Evolutionary conservation across 2,329 filamentous ascomycete genomes (phyloP).

Genomic region (Calonectria henricotiae): DNA sequence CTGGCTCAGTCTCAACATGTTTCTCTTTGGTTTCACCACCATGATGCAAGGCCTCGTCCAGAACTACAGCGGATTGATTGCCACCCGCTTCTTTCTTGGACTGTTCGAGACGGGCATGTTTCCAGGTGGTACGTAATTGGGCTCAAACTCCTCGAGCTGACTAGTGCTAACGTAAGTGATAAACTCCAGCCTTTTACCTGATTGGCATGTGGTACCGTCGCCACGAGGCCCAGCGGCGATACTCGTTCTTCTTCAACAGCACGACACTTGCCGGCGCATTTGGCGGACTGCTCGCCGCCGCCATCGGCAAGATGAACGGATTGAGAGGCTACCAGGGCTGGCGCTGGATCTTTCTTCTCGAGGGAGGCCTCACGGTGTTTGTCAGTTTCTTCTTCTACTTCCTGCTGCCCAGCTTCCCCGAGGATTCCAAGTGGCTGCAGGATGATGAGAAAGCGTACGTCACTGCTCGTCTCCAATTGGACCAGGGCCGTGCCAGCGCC

Average conservation of each 20-base stretch:
- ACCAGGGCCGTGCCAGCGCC: constrained; percentile 78
- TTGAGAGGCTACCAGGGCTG: constrained; percentile 79
- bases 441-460: constrained; percentile 80
- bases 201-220: constrained; percentile 94
- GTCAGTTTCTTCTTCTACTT: constrained; percentile 78
- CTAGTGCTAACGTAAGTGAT: constrained; percentile 58
- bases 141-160: neutral
- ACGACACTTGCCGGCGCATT: constrained; percentile 88
- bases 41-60: constrained; percentile 83
- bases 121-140: constrained; percentile 56
- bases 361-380: constrained; percentile 77
- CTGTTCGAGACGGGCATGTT: constrained; percentile 84
- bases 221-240: constrained; percentile 90
- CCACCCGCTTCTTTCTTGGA: constrained; percentile 89
- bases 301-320: constrained; percentile 90
- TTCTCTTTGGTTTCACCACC: constrained; percentile 84
- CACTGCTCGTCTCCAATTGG: constrained; percentile 76
- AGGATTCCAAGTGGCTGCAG: constrained; percentile 81
- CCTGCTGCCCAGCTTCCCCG: constrained; percentile 81
- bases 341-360: constrained; percentile 89
- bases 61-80: constrained; percentile 84
- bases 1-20: constrained; percentile 88
- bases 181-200: constrained; percentile 72
- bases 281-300: constrained; percentile 87
- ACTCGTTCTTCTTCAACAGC: constrained; percentile 92